Evolutionary conservation across 495 filamentous ascomycete species (phyloP).

Genomic region (Penicillium canariense): DNA sequence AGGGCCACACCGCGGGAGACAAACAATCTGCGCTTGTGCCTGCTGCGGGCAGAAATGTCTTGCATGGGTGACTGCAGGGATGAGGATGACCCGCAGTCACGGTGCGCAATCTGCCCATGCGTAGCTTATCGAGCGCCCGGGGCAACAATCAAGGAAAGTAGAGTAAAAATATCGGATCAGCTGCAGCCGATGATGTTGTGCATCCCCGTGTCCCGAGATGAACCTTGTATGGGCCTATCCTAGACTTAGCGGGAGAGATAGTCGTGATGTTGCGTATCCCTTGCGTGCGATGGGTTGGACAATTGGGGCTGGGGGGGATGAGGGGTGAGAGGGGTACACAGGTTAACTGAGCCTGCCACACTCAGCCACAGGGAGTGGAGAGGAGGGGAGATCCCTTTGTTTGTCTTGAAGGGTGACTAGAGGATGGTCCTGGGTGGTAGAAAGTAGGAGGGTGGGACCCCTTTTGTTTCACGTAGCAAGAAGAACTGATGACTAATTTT

Average conservation of each 20-base stretch:
- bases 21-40: slow-evolving; percentile 16
- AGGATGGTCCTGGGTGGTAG: background rate
- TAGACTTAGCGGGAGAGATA: slow-evolving; percentile 1
- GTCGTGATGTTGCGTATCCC: slow-evolving; percentile 15
- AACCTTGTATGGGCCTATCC: slow-evolving; percentile 15
- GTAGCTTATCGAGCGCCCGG: no score
- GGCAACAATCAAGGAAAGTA: background rate
- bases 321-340: background rate
- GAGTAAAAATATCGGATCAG: background rate
- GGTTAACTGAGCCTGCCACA: background rate
- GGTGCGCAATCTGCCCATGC: no score
- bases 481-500: background rate
- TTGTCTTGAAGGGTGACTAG: background rate
- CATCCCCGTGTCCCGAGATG: slow-evolving; percentile 1
- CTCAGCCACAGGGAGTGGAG: background rate
- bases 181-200: slow-evolving; percentile 13
- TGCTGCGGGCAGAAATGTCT: slow-evolving; percentile 23
- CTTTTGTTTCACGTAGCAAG: background rate
- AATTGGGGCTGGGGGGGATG: background rate
- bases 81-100: background rate
- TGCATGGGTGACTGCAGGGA: slow-evolving; percentile 15
- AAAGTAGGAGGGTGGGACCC: background rate
- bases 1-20: slow-evolving; percentile 1
- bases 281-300: slow-evolving; percentile 23
- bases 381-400: background rate